Base-by-base conservation (phyloP, 202 grass and related monocot species). In the Zizania palustris region DNA sequence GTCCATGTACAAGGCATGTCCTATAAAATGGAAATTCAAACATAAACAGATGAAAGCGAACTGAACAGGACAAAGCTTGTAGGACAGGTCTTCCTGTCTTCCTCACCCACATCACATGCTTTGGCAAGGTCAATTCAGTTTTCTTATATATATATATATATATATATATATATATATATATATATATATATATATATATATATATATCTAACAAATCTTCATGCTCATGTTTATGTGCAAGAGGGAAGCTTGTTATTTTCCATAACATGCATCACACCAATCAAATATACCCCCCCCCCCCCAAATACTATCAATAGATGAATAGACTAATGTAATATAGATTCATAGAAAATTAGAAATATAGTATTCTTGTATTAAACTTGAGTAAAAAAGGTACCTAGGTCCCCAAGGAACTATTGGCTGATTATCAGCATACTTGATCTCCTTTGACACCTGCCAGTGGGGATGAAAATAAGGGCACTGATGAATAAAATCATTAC, bases 371-470 rank as follows among this genome's bases (percentile, higher is more conserved):
- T 45, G 20, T 34, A 53, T 7, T 80, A 12, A 54, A 70, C 7
- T 77, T 64, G 6, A 71, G 40, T 49, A 65, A 56, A 65, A 65
- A 78, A 65, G 55, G 11, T 75, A 98, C 95, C 95, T 98, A 16
- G 95, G 95, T 48, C 85, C 91, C 95, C 95, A 98, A 48, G 89
- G 87, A 38, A 95, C 87, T 13, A 98, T 85, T 11, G 95, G 95
- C 45, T 94, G 88, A 63, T 95, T 81, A 57, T 98, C 95, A 79
- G 95, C 95, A 88, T 88, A 95, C 74, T 92, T 95, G 68, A 98
- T 95, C 87, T 98, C 95, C 82, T 92, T 88, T 9, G 91, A 98
- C 37, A 97, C 91, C 95, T 97, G 70, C 74, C 28, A 75, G 41
- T 44, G 0, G 36, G 19, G 11, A 71, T 44, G 19, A 35, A 79